Base-by-base conservation (phyloP, 345 rosid genomes). In the Aurinia saxatilis region DNA sequence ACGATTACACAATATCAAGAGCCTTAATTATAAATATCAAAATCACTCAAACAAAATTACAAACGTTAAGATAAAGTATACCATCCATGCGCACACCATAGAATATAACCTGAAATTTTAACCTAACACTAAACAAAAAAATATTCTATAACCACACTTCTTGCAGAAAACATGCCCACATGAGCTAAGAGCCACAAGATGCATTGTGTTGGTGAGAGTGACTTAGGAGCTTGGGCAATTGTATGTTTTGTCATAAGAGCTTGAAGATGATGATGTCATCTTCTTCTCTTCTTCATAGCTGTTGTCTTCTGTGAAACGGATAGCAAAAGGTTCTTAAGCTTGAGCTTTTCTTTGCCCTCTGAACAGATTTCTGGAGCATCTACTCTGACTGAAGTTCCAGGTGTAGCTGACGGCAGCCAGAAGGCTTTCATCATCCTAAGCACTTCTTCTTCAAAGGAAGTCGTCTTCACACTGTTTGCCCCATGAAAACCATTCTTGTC, bases 141-240 rank as follows among this genome's bases (percentile, higher is more conserved):
- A n/a, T n/a, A n/a, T n/a, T n/a, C n/a, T n/a, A n/a, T n/a, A n/a
- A 1, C 87, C 88, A 27, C 97, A 93, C 72, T 87, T 93, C 79
- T 87, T 90, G 86, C 99, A 93, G 85, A 85, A 90, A 37, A 93
- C 87, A 72, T 93, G 99, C 15, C 97, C 99, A 17, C 99, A 93
- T 10, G 99, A 70, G 80, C 85, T 87, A 14, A 93, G 71, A 38
- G 88, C 87, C 40, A 88, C 86, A 2, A 93, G 81, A 0, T 89
- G 73, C 68, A 82, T 50, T 2, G 96, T 80, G 75, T 90, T 90
- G 60, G 97, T 90, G 45, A 93, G 79, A 8, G 97, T 93, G 66
- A 87, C 95, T 80, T 87, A 86, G 77, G 95, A 90, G 82, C 97
- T 93, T 1, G 99, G 99, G 70, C 95, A 92, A 19, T 89, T 78